phyloP scores from a whole-genome alignment of 2,329 filamentous ascomycete genomes.

The Exophiala sp. region DNA sequence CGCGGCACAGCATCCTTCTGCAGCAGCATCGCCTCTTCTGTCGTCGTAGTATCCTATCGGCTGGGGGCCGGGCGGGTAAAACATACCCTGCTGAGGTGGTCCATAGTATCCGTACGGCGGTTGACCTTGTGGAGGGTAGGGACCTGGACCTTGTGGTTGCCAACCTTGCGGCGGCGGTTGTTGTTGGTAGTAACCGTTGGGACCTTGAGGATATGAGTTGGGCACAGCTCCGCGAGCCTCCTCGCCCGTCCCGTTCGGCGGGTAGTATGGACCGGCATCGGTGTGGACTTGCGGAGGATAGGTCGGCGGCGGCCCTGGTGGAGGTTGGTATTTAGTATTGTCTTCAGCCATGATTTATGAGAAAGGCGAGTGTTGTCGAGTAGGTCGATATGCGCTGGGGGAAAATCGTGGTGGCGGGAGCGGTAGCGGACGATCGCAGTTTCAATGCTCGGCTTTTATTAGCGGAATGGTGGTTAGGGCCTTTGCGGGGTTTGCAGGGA shows the following conservation, averaged over 20 bases:
- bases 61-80: conserved; percentile 31
- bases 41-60: conserved; percentile 35
- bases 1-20: conserved; percentile 40
- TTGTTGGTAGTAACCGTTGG: conserved; percentile 16
- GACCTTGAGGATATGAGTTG: conserved; percentile 15
- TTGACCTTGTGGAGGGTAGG: conserved; percentile 12
- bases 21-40: conserved; percentile 31
- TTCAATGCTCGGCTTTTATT: too few relatives aligned
- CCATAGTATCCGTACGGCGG: conserved; percentile 21
- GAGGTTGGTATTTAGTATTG: conserved; percentile 21
- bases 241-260: conserved; percentile 7
- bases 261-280: conserved; percentile 27
- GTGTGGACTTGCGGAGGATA: conserved; percentile 23
- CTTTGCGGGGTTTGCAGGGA: not conserved
- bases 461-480: not conserved
- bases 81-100: conserved; percentile 29
- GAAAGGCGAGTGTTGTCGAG: too few relatives aligned
- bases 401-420: not conserved
- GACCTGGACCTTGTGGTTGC: conserved; percentile 14
- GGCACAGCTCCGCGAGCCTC: conserved; percentile 13
- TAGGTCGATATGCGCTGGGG: not conserved
- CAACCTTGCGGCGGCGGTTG: conserved; percentile 16
- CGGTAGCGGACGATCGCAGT: too few relatives aligned
- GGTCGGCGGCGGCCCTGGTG: conserved; percentile 19
- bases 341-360: not conserved